Percentiles rank a stretch among this genome's conserved stretches.
These are phyloP conservation scores for Puccinia polysora DNA, from an alignment of 1,284 basidiomycete genomes.

Conservation along the genomic window DNA sequence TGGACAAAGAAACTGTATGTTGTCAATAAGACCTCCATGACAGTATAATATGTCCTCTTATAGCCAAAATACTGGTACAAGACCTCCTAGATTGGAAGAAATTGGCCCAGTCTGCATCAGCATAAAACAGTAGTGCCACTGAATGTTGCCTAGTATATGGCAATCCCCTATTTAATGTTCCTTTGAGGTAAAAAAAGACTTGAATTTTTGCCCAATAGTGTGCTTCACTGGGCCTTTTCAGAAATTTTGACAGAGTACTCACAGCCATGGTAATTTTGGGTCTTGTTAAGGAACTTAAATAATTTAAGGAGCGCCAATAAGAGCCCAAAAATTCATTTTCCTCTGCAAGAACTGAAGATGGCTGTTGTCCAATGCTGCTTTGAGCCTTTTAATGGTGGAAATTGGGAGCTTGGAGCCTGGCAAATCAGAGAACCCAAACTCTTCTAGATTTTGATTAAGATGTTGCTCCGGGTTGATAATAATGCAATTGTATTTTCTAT, in stretches of 20 bases:
- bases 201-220: background rate
- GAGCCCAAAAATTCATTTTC: background rate
- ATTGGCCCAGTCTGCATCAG: background rate
- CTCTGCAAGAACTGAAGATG: background rate
- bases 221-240: background rate
- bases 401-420: background rate
- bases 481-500: background rate
- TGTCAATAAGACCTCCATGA: no score
- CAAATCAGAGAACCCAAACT: background rate
- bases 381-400: background rate
- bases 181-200: background rate
- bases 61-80: no score
- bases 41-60: no score
- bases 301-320: background rate
- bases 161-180: background rate
- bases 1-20: no score
- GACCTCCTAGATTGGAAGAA: no score
- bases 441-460: background rate
- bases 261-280: background rate
- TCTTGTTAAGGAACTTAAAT: background rate
- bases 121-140: background rate
- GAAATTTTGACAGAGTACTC: background rate
- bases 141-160: background rate
- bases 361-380: background rate
- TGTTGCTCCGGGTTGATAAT: background rate